These are phyloP conservation scores for Bruguiera parviflora DNA, from an alignment of 345 rosid species.

Conservation along the genomic window DNA sequence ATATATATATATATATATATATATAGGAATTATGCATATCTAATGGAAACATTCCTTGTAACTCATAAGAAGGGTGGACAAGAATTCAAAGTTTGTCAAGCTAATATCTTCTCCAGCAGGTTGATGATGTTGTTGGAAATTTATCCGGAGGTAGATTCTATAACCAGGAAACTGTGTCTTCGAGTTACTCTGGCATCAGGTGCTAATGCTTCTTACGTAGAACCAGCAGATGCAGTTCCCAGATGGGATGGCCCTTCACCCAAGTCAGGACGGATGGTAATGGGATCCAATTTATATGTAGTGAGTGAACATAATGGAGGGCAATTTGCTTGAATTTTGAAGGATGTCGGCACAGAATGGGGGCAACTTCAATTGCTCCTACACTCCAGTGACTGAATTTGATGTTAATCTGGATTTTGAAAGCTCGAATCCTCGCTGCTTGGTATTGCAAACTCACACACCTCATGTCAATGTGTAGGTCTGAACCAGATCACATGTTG, in stretches of 20 bases:
- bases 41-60: background rate
- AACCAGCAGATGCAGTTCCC: slow-evolving; percentile 40
- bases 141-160: slow-evolving; percentile 62
- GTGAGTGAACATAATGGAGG: background rate
- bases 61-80: background rate
- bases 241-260: slow-evolving; percentile 32
- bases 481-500: slow-evolving; percentile 42
- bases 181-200: slow-evolving; percentile 51
- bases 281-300: background rate
- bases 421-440: slow-evolving; percentile 42
- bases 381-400: slow-evolving; percentile 52
- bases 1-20: no score
- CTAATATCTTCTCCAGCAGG: slow-evolving; percentile 31
- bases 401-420: slow-evolving; percentile 51
- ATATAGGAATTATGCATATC: background rate
- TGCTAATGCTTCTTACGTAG: slow-evolving; percentile 55
- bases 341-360: slow-evolving; percentile 65
- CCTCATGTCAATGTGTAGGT: background rate
- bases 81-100: background rate
- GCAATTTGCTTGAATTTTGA: slow-evolving; percentile 8
- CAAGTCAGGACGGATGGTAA: slow-evolving; percentile 43
- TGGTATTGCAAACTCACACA: slow-evolving; percentile 29
- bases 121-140: slow-evolving; percentile 46
- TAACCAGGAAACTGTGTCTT: slow-evolving; percentile 47
- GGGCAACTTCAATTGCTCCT: slow-evolving; percentile 48